Conservation (phyloP, 148 eudicot genomes). For the Limonium bicolor region DNA sequence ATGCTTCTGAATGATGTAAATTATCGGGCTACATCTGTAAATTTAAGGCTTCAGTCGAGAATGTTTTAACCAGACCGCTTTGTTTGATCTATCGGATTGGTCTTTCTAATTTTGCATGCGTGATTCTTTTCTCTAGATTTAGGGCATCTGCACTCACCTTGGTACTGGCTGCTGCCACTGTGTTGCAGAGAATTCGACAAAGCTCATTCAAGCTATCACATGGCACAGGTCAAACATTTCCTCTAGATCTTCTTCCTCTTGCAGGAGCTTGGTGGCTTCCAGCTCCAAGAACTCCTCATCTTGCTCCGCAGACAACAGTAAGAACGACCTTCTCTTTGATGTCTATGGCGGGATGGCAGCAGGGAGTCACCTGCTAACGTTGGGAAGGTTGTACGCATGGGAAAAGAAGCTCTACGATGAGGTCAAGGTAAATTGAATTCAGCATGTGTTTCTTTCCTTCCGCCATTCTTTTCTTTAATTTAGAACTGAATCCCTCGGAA, state of each 20-base stretch:
- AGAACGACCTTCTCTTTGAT: constrained; percentile 73
- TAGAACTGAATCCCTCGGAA: neutral
- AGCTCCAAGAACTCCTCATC: constrained; percentile 65
- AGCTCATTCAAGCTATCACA: constrained; percentile 74
- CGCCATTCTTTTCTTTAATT: too few relatives aligned
- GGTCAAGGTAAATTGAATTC: constrained; percentile 88
- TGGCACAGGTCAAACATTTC: constrained; percentile 54
- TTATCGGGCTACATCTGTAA: too few relatives aligned
- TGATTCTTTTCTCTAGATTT: too few relatives aligned
- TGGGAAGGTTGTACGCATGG: constrained; percentile 95
- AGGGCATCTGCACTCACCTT: too few relatives aligned
- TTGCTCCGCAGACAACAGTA: constrained; percentile 76
- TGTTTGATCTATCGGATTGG: neutral
- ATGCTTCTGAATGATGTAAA: too few relatives aligned
- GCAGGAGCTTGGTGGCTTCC: constrained; percentile 81
- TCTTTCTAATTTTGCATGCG: neutral
- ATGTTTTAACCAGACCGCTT: too few relatives aligned
- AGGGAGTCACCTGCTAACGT: constrained; percentile 80
- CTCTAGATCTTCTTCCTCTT: constrained; percentile 63
- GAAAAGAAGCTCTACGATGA: constrained; percentile 95
- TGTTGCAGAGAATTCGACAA: constrained; percentile 75
- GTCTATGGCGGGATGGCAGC: constrained; percentile 92
- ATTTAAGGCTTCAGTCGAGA: too few relatives aligned
- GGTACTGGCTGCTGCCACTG: neutral
- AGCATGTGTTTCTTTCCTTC: too few relatives aligned